Conservation (phyloP, 305 asterid genomes). For the Andrographis paniculata region DNA sequence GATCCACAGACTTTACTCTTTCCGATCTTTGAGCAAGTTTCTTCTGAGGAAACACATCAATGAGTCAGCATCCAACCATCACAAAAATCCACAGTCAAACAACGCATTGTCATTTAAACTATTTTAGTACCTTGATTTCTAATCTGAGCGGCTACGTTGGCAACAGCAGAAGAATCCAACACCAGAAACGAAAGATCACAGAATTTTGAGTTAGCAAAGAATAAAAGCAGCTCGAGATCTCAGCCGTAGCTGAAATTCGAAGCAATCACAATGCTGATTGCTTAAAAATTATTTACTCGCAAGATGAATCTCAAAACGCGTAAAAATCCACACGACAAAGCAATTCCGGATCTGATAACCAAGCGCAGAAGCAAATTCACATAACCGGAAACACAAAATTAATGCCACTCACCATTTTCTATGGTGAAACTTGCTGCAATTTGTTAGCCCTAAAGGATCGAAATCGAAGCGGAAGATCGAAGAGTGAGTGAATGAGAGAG, state of each 20-base stretch:
- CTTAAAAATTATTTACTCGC: background rate
- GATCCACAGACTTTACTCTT: conserved; percentile 75
- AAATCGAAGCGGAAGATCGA: conserved; percentile 40
- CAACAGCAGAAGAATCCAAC: conserved; percentile 13
- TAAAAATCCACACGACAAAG: conserved; percentile 12
- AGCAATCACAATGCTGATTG: conserved; percentile 17
- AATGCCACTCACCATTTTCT: conserved; percentile 52
- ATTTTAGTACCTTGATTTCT: conserved; percentile 56
- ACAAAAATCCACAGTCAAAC: too few relatives aligned
- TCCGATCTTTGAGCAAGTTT: conserved; percentile 77
- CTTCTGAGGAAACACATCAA: conserved; percentile 34
- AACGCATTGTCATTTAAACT: conserved; percentile 5
- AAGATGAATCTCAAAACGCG: conserved; percentile 9
- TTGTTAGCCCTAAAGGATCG: conserved; percentile 14
- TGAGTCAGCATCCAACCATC: conserved; percentile 23
- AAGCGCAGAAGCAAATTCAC: conserved; percentile 17
- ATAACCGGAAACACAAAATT: conserved; percentile 13
- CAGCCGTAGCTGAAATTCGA: conserved; percentile 22
- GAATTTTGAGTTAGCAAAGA: conserved; percentile 29
- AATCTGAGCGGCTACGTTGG: conserved; percentile 61
- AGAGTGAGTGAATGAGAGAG: too few relatives aligned
- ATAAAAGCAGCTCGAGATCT: conserved; percentile 39
- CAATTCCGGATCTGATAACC: conserved; percentile 23
- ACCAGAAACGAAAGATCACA: conserved; percentile 11
- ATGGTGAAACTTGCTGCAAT: background rate